These are phyloP conservation scores for Eragrostis nindensis DNA, from an alignment of 176 grass and related monocot species.

Conservation along the genomic window DNA sequence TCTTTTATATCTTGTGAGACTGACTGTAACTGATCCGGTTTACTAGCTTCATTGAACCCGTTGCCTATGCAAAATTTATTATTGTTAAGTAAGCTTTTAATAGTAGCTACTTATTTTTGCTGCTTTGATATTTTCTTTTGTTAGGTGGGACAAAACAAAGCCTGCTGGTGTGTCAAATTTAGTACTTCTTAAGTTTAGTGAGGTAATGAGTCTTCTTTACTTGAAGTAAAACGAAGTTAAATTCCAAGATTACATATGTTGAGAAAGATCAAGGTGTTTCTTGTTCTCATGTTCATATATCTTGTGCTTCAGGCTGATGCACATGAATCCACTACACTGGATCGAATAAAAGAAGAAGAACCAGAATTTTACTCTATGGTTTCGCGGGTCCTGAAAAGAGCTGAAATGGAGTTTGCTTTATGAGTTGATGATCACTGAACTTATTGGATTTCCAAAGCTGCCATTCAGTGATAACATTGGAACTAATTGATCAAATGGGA, in stretches of 20 bases:
- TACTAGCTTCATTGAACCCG: background rate
- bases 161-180: constrained; percentile 81
- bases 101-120: background rate
- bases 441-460: background rate
- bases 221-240: background rate
- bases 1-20: background rate
- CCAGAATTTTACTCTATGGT: constrained; percentile 81
- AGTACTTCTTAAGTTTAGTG: constrained; percentile 91
- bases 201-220: constrained; percentile 53
- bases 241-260: background rate
- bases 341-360: constrained; percentile 65
- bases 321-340: constrained; percentile 79
- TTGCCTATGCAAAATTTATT: background rate
- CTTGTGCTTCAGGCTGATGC: constrained; percentile 52
- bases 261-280: background rate
- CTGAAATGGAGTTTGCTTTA: constrained; percentile 69
- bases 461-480: background rate
- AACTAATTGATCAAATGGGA: background rate
- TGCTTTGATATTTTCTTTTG: constrained; percentile 28
- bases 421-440: background rate
- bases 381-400: constrained; percentile 56
- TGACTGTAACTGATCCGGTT: background rate
- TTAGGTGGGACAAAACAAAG: constrained; percentile 90
- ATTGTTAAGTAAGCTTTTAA: background rate
- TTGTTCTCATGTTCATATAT: constrained; percentile 31